Evolutionary conservation across 2,329 filamentous ascomycete species (phyloP), one percentile per base, ranked within the genome.

Genomic region (Arthrobotrys pseudoclavata): DNA sequence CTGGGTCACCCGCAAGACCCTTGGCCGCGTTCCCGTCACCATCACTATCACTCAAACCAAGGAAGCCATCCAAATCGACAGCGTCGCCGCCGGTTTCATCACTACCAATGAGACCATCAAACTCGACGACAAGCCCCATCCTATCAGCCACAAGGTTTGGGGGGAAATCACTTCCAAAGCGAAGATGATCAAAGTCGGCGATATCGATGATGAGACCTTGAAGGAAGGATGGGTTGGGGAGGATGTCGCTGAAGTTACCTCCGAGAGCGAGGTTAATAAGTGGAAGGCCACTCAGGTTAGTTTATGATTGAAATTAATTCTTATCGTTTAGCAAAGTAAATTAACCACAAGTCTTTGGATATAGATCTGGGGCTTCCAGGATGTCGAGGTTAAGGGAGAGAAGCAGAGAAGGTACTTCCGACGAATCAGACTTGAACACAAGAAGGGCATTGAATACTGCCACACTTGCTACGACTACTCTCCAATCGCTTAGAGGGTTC

Each of bases 61-160:
- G 37, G 85, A 86, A 72, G 89, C 91, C 85, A 87, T 96, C 84
- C 88, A 92, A 84, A 90, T 94, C 82, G 87, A 89, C 72, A 93
- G 96, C 85, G 86, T 88, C 55, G 86, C 88, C 42, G 92, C 91
- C 7, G 92, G 90, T 76, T 91, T 90, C 69, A 86, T 96, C 79
- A 88, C 89, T 81, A 94, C 87, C 18, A 84, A 84, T 18, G 90
- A 92, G 82, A 82, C 84, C 6, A 87, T 90, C 57, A 84, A 82
- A 0, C 83, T 91, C 1, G 87, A 91, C 26, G 60, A 22, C 18
- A 4, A 40, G 22, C 15, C 61, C 50, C 75, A 77, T 22, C 87
- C 88, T 79, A 92, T 94, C 85, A 85, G 85, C 24, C 93, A 97
- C 86, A 90, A 90, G 86, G 88, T 97, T 80, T 97, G 96, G 83